Evolutionary conservation across 352 stramenopile species (phyloP).

Genomic region (Blastocystis sp.): DNA sequence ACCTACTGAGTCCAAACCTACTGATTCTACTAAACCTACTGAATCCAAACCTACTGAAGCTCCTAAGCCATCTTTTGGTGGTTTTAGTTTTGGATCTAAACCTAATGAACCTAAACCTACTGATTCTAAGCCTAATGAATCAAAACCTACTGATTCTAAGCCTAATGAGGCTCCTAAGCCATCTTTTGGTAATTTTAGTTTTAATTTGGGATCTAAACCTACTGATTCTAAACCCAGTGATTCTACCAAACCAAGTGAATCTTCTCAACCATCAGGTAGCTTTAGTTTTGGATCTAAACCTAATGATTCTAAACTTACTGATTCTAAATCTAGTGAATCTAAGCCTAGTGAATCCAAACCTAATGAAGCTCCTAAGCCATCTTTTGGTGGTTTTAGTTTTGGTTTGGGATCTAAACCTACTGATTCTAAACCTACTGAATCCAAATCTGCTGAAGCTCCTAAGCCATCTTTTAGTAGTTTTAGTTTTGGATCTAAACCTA

Average conservation of each 20-base stretch:
- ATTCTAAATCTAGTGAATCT: neutral
- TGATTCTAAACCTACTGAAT: neutral
- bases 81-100: conserved; percentile 2
- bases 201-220: neutral
- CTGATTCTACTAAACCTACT: neutral
- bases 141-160: neutral
- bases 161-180: neutral
- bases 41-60: neutral
- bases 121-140: too few relatives aligned
- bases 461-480: neutral
- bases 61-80: neutral
- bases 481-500: neutral
- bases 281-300: neutral
- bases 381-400: neutral
- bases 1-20: neutral
- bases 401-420: neutral
- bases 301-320: neutral
- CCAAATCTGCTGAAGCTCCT: neutral
- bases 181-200: neutral
- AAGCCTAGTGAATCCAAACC: neutral
- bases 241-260: neutral
- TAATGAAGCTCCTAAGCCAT: neutral
- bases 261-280: neutral
- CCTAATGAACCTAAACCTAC: neutral
- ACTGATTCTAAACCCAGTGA: neutral